A percentile compares a stretch with the other conserved stretches of the same genome.
Evolutionary conservation across 192 early-diverging fungal genomes (phyloP).

Genomic region (Mortierella alpina): DNA sequence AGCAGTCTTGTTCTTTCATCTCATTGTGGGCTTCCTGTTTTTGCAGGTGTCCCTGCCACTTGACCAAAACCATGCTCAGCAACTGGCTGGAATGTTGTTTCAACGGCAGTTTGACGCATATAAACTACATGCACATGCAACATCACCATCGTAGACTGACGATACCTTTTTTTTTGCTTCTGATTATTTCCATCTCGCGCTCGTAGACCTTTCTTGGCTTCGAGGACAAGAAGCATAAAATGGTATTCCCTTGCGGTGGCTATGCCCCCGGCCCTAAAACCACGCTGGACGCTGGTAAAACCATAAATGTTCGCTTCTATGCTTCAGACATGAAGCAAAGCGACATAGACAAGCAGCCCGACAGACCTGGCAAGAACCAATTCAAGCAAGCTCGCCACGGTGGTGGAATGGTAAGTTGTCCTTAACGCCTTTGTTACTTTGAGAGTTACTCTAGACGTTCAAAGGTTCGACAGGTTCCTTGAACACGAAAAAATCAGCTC

Average conservation of each 20-base stretch:
- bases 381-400: slow-evolving; percentile 66
- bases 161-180: neutral
- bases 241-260: slow-evolving; percentile 53
- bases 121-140: neutral
- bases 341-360: slow-evolving; percentile 37
- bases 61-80: too few species aligned
- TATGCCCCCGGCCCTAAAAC: slow-evolving; percentile 50
- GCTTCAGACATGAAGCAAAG: slow-evolving; percentile 36
- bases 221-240: slow-evolving; percentile 39
- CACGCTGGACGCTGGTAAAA: slow-evolving; percentile 61
- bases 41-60: too few species aligned
- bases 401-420: slow-evolving; percentile 60
- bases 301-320: slow-evolving; percentile 61
- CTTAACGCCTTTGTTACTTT: neutral
- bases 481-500: too few species aligned
- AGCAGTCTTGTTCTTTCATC: too few species aligned
- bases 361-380: slow-evolving; percentile 24
- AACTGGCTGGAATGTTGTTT: too few species aligned
- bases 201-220: slow-evolving; percentile 45
- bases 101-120: too few species aligned
- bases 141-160: neutral
- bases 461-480: too few species aligned
- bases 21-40: too few species aligned
- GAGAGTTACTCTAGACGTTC: too few species aligned
- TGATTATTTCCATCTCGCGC: neutral